Evolutionary conservation across 192 early-diverging fungal species (phyloP), one percentile per base, ranked within the genome.

Genomic region (Funneliformis mosseae): DNA sequence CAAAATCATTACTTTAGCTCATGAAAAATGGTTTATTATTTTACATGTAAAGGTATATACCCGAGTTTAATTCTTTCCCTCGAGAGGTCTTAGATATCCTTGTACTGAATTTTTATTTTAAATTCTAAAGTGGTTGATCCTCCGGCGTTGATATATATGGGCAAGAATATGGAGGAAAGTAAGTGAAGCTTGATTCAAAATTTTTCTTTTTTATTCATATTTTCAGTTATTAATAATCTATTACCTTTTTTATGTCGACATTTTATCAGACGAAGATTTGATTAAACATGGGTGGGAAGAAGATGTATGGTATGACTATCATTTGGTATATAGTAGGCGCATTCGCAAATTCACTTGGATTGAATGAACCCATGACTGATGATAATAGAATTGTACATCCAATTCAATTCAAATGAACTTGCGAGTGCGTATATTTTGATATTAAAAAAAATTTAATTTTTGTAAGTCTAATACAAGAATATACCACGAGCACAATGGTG

Each of bases 101-200:
- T 76, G 4, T 25, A 48, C 2, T 45, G 23, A 11, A 25, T 14
- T 77, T 16, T 43, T 33, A 42, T 21, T 42, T 43, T 60, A 63
- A 63, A 14, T 41, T 64, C 45, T 45, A 28, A 14, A 92, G 92
- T 85, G 38, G 92, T 91, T 28, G 83, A 88, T 39, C 93, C 94
- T 33, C 89, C 95, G 4, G 94, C 92, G 38, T 83, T 85, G 33
- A 92, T 99, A 48, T 99, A 97, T 83, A 97, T 99, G 96, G 98
- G 98, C 78, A 97, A 95, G 84, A 97, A 99, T 88, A 98, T 98
- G 85, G 97, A 92, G 83, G 98, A 99, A 85, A 99, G 92, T 92
- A 86, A 83, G 50, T 55, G 86, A 45, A 72, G 59, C 81, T 43
- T 45, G 12, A 8, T 42, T 42, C 25, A 9, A 3, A 28, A 60